These are phyloP conservation scores for Candida succiphila DNA, from an alignment of 805 yeast genomes.

Conservation along the genomic window DNA sequence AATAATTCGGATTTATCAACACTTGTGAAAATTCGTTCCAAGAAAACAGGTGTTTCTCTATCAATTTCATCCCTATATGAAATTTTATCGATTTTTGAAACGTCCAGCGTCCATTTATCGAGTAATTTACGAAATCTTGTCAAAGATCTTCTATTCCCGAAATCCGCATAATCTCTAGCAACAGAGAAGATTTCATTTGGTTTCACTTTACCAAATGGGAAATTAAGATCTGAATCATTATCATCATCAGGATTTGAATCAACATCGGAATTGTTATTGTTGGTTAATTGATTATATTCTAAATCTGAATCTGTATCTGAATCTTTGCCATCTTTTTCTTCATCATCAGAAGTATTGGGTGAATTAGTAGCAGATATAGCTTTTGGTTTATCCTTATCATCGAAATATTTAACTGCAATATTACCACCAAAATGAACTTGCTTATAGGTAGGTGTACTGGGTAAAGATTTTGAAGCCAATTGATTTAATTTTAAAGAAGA, in stretches of 20 bases:
- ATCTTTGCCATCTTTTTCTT: slow-evolving; percentile 20
- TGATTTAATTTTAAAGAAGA: slow-evolving; percentile 49
- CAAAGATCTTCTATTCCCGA: slow-evolving; percentile 7
- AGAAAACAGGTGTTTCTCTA: slow-evolving; percentile 36
- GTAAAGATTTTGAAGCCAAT: slow-evolving; percentile 28
- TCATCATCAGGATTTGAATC: slow-evolving; percentile 15
- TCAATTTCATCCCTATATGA: slow-evolving; percentile 35
- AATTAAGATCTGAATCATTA: slow-evolving; percentile 4
- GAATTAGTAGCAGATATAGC: slow-evolving; percentile 64
- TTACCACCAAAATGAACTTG: slow-evolving; percentile 82
- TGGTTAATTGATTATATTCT: too few relatives aligned
- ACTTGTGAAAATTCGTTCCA: slow-evolving; percentile 55
- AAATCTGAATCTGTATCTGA: slow-evolving; percentile 15
- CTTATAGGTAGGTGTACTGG: slow-evolving; percentile 50
- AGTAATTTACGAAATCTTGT: slow-evolving; percentile 12
- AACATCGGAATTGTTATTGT: slow-evolving; percentile 17
- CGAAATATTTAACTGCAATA: slow-evolving; percentile 63
- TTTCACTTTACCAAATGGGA: too few relatives aligned
- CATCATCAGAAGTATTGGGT: slow-evolving; percentile 32
- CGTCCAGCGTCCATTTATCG: slow-evolving; percentile 34
- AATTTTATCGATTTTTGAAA: slow-evolving; percentile 31
- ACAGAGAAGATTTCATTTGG: slow-evolving; percentile 6
- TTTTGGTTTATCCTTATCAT: slow-evolving; percentile 63
- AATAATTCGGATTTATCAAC: slow-evolving; percentile 46
- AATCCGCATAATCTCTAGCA: slow-evolving; percentile 10